Percentiles rank a stretch among this genome's conserved stretches.
phyloP scores from a whole-genome alignment of 2,329 filamentous ascomycete species.

The Cadophora gregata region DNA sequence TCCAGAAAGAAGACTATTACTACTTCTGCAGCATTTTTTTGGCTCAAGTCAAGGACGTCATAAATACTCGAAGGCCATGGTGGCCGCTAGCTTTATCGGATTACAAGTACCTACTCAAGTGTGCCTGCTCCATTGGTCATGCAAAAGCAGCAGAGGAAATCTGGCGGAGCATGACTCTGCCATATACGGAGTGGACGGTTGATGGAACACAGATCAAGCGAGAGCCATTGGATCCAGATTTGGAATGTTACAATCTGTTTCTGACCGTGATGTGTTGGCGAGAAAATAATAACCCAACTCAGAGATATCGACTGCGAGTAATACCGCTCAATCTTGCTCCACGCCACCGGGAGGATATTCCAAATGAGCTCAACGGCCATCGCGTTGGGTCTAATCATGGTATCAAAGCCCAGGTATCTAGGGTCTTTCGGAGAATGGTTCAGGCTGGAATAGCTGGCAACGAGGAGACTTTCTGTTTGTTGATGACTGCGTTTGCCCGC shows the following conservation, averaged over 20 bases:
- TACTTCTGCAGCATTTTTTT: slow-evolving; percentile 37
- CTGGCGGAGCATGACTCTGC: slow-evolving; percentile 53
- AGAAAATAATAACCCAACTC: slow-evolving; percentile 46
- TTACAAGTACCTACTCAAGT: slow-evolving; percentile 58
- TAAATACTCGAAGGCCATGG: slow-evolving; percentile 43
- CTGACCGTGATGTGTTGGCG: slow-evolving; percentile 58
- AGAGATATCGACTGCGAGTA: slow-evolving; percentile 45
- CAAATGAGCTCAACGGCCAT: slow-evolving; percentile 36
- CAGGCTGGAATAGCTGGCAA: slow-evolving; percentile 51
- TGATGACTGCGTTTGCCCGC: slow-evolving; percentile 58
- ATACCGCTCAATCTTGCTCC: slow-evolving; percentile 37
- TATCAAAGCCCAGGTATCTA: slow-evolving; percentile 27
- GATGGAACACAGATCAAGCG: background rate
- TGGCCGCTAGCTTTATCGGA: slow-evolving; percentile 51
- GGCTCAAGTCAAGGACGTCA: slow-evolving; percentile 41
- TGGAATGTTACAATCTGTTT: slow-evolving; percentile 60
- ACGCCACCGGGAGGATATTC: slow-evolving; percentile 33
- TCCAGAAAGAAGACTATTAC: slow-evolving; percentile 26
- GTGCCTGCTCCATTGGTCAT: slow-evolving; percentile 55
- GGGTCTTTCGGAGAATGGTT: slow-evolving; percentile 54
- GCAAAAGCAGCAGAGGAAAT: slow-evolving; percentile 49
- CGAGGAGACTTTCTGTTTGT: slow-evolving; percentile 51
- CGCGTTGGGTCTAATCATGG: slow-evolving; percentile 32
- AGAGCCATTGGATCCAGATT: slow-evolving; percentile 47
- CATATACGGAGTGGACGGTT: background rate